Evolutionary conservation across 768 basidiomycete genomes (phyloP).

Genomic region (Calocera cornea): DNA sequence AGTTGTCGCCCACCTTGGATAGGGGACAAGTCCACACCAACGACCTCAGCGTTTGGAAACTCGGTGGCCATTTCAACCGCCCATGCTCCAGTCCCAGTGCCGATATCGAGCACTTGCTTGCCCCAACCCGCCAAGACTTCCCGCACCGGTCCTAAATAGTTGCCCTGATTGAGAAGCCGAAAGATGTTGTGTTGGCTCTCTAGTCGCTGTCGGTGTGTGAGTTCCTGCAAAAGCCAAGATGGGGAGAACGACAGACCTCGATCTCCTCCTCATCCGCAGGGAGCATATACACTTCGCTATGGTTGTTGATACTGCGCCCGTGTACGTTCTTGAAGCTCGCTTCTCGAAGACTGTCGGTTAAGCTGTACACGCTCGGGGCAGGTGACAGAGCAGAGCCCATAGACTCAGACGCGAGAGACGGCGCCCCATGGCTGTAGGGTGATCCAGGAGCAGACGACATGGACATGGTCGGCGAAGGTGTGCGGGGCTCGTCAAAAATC

Average conservation of each 20-base stretch:
- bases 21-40: slow-evolving; percentile 64
- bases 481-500: background rate
- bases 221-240: no score
- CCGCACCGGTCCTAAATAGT: slow-evolving; percentile 52
- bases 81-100: slow-evolving; percentile 59
- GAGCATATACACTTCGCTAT: slow-evolving; percentile 63
- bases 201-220: slow-evolving; percentile 18
- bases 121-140: slow-evolving; percentile 32
- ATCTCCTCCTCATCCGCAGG: slow-evolving; percentile 71
- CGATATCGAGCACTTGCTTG: slow-evolving; percentile 46
- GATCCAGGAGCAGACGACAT: background rate
- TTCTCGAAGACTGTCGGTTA: slow-evolving; percentile 49
- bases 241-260: slow-evolving; percentile 26
- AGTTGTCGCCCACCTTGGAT: slow-evolving; percentile 42
- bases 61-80: slow-evolving; percentile 55
- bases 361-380: slow-evolving; percentile 50
- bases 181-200: slow-evolving; percentile 59
- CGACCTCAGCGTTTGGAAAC: slow-evolving; percentile 52
- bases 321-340: slow-evolving; percentile 31
- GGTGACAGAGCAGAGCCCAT: slow-evolving; percentile 32
- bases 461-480: background rate
- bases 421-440: background rate
- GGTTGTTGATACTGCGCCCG: slow-evolving; percentile 41
- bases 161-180: slow-evolving; percentile 43
- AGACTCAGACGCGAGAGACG: background rate